A percentile compares a stretch with the other conserved stretches of the same genome.
phyloP scores from a whole-genome alignment of 306 rosid genomes.

The Quercus dentata region DNA sequence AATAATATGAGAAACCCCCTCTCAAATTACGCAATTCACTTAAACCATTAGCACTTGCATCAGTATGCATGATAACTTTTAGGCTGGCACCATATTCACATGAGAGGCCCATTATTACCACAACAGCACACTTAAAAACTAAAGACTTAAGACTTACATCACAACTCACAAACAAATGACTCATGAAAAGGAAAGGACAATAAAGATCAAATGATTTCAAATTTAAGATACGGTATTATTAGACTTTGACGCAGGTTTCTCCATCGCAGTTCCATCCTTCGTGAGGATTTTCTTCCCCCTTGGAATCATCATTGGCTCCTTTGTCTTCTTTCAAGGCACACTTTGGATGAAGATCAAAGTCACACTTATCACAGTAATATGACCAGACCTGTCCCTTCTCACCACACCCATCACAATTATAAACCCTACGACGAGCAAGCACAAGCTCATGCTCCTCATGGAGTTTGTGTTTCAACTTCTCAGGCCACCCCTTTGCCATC shows the following conservation, averaged over 20 bases:
- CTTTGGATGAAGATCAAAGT: conserved; percentile 63
- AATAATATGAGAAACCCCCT: too few relatives aligned
- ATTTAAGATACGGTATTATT: background rate
- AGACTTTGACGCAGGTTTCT: conserved; percentile 48
- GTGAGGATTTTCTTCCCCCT: conserved; percentile 20
- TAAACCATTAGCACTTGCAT: too few relatives aligned
- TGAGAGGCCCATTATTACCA: background rate
- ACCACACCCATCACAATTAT: conserved; percentile 36
- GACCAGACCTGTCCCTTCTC: conserved; percentile 48
- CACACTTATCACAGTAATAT: conserved; percentile 53
- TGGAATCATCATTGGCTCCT: conserved; percentile 27
- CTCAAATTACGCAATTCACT: too few relatives aligned
- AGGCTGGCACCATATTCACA: background rate
- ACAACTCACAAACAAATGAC: background rate
- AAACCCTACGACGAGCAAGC: conserved; percentile 26
- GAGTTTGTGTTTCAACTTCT: conserved; percentile 39
- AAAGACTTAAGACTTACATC: background rate
- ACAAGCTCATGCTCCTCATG: conserved; percentile 58
- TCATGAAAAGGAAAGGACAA: background rate
- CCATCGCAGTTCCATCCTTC: conserved; percentile 64
- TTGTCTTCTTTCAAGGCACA: conserved; percentile 45
- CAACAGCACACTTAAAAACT: background rate
- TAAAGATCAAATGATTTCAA: background rate
- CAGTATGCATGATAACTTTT: background rate
- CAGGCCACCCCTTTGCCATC: conserved; percentile 59